Evolutionary conservation across 768 basidiomycete species (phyloP).

Genomic region (Auriscalpium vulgare): DNA sequence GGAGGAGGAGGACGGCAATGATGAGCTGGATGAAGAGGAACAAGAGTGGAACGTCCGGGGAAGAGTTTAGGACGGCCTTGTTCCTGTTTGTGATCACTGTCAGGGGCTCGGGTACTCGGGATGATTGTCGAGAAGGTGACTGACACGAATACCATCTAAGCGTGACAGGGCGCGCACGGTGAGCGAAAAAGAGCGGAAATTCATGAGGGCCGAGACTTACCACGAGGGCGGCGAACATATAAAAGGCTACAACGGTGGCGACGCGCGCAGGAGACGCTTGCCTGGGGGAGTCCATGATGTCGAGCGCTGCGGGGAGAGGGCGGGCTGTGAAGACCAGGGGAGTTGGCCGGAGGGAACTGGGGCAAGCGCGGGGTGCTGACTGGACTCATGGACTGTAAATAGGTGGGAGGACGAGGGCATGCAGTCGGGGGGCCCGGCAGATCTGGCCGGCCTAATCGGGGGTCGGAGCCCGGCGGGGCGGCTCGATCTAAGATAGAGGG

Average conservation of each 20-base stretch:
- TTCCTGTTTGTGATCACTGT: conserved; percentile 36
- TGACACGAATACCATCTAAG: conserved; percentile 44
- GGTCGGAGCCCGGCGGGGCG: neutral
- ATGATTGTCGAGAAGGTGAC: conserved; percentile 2
- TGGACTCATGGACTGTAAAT: neutral
- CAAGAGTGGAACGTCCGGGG: conserved; percentile 57
- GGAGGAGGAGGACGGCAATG: conserved; percentile 60
- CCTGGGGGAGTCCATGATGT: conserved; percentile 24
- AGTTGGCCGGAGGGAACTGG: neutral
- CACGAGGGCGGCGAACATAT: conserved; percentile 69
- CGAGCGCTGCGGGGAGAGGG: neutral
- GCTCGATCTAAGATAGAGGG: neutral
- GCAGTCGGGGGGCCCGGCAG: neutral
- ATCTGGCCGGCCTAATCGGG: neutral
- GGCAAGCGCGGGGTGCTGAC: neutral
- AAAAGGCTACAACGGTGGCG: conserved; percentile 67
- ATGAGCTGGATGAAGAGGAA: conserved; percentile 64
- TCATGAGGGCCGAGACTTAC: conserved; percentile 33
- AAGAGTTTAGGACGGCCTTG: conserved; percentile 63
- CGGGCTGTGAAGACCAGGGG: neutral
- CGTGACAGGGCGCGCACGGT: conserved; percentile 6
- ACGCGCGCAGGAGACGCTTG: conserved; percentile 39
- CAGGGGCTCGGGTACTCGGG: too few species aligned
- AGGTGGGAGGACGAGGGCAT: neutral
- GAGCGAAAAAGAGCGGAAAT: conserved; percentile 1